Evolutionary conservation across 2,329 filamentous ascomycete species (phyloP).

Genomic region (Zasmidium cellare): DNA sequence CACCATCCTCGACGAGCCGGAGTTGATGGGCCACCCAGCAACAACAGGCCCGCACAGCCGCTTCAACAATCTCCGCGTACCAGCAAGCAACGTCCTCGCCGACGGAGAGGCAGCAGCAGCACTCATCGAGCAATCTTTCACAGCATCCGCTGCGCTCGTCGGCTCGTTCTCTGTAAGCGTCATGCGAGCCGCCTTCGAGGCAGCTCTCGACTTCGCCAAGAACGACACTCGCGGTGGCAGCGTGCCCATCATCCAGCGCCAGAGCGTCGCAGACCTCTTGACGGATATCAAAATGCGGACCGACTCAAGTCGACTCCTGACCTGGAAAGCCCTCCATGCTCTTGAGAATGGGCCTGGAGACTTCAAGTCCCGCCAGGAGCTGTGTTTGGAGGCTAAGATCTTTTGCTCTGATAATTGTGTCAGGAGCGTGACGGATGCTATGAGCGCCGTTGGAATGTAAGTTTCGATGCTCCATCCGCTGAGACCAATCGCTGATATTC

Average conservation of each 20-base stretch:
- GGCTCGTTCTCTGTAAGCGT: conserved; percentile 57
- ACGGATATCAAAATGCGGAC: conserved; percentile 54
- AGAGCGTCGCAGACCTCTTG: conserved; percentile 54
- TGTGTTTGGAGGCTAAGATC: conserved; percentile 54
- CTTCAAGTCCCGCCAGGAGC: conserved; percentile 44
- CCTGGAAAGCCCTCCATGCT: conserved; percentile 53
- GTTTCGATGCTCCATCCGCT: conserved; percentile 18
- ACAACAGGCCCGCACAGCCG: conserved; percentile 66
- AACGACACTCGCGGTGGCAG: conserved; percentile 47
- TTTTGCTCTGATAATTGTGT: conserved; percentile 53
- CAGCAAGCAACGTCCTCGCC: conserved; percentile 67
- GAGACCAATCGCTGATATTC: too few relatives aligned
- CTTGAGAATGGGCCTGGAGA: conserved; percentile 45
- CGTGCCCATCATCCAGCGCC: conserved; percentile 48
- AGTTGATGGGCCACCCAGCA: conserved; percentile 50
- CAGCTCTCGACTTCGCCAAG: conserved; percentile 53
- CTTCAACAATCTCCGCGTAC: conserved; percentile 86
- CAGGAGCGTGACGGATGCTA: conserved; percentile 50
- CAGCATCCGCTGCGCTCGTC: conserved; percentile 50
- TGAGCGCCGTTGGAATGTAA: conserved; percentile 54
- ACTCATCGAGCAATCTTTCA: conserved; percentile 48
- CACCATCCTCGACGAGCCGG: conserved; percentile 47
- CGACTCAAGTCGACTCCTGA: conserved; percentile 52
- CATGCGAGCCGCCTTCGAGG: conserved; percentile 56
- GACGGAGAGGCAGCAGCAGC: conserved; percentile 45